A percentile compares a stretch with the other conserved stretches of the same genome.
phyloP scores from a whole-genome alignment of 257 asterid species.

The Craterostigma plantagineum region DNA sequence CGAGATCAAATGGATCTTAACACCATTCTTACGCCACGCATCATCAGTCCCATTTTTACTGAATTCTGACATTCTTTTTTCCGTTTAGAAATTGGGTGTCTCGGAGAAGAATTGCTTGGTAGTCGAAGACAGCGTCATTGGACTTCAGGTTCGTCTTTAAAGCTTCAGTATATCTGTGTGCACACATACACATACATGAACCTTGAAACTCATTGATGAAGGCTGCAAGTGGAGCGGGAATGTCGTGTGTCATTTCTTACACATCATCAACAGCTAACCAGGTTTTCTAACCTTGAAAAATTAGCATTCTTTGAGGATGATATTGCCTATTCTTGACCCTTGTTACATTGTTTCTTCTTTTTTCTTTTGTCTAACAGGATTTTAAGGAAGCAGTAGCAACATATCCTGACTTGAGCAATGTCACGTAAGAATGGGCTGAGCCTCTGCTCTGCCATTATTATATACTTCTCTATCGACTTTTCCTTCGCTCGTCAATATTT shows the following conservation, averaged over 20 bases:
- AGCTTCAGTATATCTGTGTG: too few species aligned
- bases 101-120: conserved; percentile 62
- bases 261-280: conserved; percentile 80
- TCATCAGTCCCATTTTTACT: conserved; percentile 5
- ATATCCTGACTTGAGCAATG: conserved; percentile 66
- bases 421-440: conserved; percentile 56
- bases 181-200: too few species aligned
- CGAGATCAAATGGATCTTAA: too few species aligned
- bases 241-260: conserved; percentile 81
- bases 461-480: neutral
- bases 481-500: neutral
- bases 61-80: neutral
- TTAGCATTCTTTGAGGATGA: neutral
- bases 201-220: too few species aligned
- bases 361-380: conserved; percentile 24
- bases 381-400: conserved; percentile 66
- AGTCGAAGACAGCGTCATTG: conserved; percentile 92
- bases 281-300: conserved; percentile 21
- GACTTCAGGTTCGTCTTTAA: conserved; percentile 52
- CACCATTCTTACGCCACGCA: conserved; percentile 1
- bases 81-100: conserved; percentile 51
- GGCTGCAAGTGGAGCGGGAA: conserved; percentile 93
- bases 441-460: too few species aligned
- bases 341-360: conserved; percentile 1
- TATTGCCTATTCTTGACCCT: neutral